Evolutionary conservation across 139 green algal species (phyloP).

Genomic region (Penium margaritaceum): DNA sequence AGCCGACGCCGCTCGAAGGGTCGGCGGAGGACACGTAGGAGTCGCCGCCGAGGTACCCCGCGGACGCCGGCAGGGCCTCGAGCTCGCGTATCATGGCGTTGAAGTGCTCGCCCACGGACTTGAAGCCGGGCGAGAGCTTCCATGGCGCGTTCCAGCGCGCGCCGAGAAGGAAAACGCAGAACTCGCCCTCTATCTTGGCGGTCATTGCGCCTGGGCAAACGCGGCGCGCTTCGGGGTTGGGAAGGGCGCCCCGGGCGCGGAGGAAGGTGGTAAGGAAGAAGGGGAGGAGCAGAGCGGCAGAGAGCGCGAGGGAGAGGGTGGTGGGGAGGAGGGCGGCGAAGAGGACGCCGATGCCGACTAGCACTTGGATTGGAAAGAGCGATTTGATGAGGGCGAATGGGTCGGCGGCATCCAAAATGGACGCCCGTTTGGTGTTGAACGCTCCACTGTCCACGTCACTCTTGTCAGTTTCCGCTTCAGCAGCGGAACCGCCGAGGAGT

Average conservation of each 20-base stretch:
- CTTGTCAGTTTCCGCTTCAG: too few species aligned
- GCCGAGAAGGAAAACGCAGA: constrained; percentile 23
- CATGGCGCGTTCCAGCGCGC: constrained; percentile 12
- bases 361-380: too few species aligned
- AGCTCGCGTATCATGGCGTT: constrained; percentile 21
- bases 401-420: too few species aligned
- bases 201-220: background rate
- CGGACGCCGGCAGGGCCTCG: too few species aligned
- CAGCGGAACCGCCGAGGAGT: too few species aligned
- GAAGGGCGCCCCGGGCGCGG: background rate
- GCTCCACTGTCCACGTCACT: too few species aligned
- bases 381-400: too few species aligned
- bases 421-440: too few species aligned
- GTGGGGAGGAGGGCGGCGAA: background rate
- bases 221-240: constrained; percentile 5
- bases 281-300: background rate
- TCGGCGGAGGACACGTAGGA: too few species aligned
- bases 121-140: constrained; percentile 16
- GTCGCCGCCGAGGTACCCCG: too few species aligned
- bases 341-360: constrained; percentile 12
- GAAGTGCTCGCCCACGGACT: constrained; percentile 2
- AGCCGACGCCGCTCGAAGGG: too few species aligned
- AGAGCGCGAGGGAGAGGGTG: background rate
- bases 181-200: constrained; percentile 21
- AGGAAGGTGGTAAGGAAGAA: background rate